A percentile compares a stretch with the other conserved stretches of the same genome.
phyloP scores from a whole-genome alignment of 306 rosid genomes.

The Sesbania bispinosa region DNA sequence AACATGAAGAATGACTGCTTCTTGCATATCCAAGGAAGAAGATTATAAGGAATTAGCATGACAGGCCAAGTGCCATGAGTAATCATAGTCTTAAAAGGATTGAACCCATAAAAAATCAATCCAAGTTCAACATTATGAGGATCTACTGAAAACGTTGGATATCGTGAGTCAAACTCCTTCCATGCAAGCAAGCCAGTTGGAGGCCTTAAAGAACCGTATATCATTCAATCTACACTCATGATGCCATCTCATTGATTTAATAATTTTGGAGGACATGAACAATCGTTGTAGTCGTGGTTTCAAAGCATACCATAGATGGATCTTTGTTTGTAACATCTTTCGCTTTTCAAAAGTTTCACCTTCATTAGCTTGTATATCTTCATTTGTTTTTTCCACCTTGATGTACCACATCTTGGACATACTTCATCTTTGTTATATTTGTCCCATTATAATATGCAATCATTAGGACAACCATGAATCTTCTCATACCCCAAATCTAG shows the following conservation, averaged over 20 bases:
- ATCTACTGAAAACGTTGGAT: not conserved
- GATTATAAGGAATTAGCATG: not conserved
- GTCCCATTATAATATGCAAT: not conserved
- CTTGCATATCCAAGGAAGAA: not conserved
- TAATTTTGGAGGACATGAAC: too few relatives aligned
- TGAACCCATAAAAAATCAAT: not conserved
- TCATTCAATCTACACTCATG: not conserved
- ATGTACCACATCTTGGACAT: too few relatives aligned
- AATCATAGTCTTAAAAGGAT: not conserved
- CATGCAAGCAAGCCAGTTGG: not conserved
- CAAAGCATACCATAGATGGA: too few relatives aligned
- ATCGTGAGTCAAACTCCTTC: not conserved
- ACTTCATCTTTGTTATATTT: too few relatives aligned
- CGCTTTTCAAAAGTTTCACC: too few relatives aligned
- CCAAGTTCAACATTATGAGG: not conserved
- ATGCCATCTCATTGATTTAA: not conserved
- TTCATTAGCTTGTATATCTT: too few relatives aligned
- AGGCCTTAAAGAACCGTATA: not conserved
- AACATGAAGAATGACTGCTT: not conserved
- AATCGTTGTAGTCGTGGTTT: too few relatives aligned
- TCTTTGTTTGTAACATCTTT: too few relatives aligned
- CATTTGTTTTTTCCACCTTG: too few relatives aligned
- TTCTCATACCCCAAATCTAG: not conserved
- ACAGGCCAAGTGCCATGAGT: not conserved
- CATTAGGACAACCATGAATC: not conserved